phyloP scores from a whole-genome alignment of 2,329 filamentous ascomycete genomes.

The Blastomyces parvus region DNA sequence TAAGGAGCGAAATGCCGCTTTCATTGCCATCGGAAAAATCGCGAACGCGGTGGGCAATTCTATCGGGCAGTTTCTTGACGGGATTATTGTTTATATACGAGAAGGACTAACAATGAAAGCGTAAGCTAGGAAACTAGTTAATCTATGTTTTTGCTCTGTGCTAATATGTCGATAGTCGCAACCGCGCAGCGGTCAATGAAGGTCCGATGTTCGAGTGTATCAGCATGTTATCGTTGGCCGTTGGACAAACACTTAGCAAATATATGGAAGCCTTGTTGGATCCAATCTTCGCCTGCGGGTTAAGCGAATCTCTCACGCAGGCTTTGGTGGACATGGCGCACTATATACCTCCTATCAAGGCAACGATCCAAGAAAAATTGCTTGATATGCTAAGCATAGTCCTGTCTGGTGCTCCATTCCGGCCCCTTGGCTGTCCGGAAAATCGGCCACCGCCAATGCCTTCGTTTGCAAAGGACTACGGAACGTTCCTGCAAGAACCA shows the following conservation, averaged over 20 bases:
- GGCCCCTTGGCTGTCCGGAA: constrained; percentile 81
- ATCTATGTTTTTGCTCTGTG: constrained; percentile 8
- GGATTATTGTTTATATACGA: constrained; percentile 84
- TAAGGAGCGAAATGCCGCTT: constrained; percentile 87
- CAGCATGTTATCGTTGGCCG: constrained; percentile 87
- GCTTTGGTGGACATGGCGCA: constrained; percentile 97
- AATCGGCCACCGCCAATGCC: constrained; percentile 74
- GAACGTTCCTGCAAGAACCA: constrained; percentile 68
- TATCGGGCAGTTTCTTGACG: constrained; percentile 90
- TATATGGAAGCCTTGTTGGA: constrained; percentile 95
- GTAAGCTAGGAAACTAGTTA: constrained; percentile 25
- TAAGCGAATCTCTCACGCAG: constrained; percentile 88
- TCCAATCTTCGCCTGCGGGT: constrained; percentile 91
- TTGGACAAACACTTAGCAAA: constrained; percentile 93
- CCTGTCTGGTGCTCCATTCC: constrained; percentile 82
- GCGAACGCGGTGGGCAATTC: constrained; percentile 92
- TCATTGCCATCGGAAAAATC: constrained; percentile 90
- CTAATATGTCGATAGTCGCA: constrained; percentile 36
- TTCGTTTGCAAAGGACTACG: constrained; percentile 78
- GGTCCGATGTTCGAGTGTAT: constrained; percentile 92
- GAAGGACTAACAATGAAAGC: constrained; percentile 81
- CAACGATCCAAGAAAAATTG: constrained; percentile 84
- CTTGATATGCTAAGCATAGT: constrained; percentile 93
- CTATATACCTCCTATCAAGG: constrained; percentile 90
- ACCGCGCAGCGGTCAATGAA: constrained; percentile 49